phyloP scores from a whole-genome alignment of 305 asterid genomes.

The Lippia alba region DNA sequence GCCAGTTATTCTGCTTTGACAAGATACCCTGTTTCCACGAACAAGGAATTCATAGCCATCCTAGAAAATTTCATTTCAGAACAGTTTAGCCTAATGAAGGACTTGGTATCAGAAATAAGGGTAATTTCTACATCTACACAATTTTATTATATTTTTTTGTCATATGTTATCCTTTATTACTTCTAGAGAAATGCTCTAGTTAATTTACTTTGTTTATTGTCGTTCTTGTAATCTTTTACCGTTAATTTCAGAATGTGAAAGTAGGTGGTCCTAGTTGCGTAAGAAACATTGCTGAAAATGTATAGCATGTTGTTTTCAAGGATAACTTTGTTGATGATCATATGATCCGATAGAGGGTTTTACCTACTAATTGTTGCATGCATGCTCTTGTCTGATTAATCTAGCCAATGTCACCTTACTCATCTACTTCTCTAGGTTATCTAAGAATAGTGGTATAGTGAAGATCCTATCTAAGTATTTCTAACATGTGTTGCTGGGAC shows the following conservation, averaged over 20 bases:
- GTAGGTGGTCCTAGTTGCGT: constrained; percentile 9
- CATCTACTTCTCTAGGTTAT: constrained; percentile 18
- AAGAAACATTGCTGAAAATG: constrained; percentile 16
- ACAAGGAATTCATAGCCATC: constrained; percentile 56
- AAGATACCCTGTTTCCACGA: constrained; percentile 56
- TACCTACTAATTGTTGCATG: constrained; percentile 7
- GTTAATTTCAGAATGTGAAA: constrained; percentile 19
- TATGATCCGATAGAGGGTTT: constrained; percentile 3
- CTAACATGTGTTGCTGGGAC: constrained; percentile 16
- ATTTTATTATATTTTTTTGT: constrained; percentile 23
- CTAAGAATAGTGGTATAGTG: background rate
- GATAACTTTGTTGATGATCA: constrained; percentile 20
- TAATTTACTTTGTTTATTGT: constrained; percentile 3
- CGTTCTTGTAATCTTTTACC: constrained; percentile 18
- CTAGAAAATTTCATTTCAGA: constrained; percentile 77
- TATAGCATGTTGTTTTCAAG: constrained; percentile 10
- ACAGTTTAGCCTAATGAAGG: constrained; percentile 68
- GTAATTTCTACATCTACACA: constrained; percentile 41
- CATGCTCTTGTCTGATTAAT: constrained; percentile 6
- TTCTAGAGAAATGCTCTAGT: constrained; percentile 19
- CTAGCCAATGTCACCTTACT: constrained; percentile 8
- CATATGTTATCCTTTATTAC: constrained; percentile 25
- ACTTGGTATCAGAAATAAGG: constrained; percentile 72
- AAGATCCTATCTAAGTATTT: background rate
- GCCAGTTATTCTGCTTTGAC: constrained; percentile 73